phyloP scores from a whole-genome alignment of 2,329 filamentous ascomycete genomes.

The Cercospora nicotianae region DNA sequence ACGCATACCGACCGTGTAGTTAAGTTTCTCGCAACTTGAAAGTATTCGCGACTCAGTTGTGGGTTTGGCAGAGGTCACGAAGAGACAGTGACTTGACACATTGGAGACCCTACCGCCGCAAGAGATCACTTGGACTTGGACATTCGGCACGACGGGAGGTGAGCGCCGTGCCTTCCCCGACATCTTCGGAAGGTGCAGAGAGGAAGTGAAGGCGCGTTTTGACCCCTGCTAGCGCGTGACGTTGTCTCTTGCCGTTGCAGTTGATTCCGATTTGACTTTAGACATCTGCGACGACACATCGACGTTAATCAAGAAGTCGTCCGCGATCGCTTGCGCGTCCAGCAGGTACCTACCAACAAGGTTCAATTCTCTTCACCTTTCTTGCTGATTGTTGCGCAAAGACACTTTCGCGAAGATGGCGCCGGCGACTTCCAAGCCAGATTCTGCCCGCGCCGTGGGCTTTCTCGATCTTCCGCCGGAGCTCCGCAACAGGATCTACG shows the following conservation, averaged over 20 bases:
- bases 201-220: neutral
- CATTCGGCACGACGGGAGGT: too few relatives aligned
- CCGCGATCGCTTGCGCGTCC: neutral
- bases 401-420: neutral
- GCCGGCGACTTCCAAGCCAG: neutral
- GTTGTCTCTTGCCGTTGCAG: neutral
- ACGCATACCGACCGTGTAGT: too few relatives aligned
- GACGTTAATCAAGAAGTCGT: neutral
- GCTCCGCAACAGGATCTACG: conserved; percentile 1
- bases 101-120: too few relatives aligned
- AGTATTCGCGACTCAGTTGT: too few relatives aligned
- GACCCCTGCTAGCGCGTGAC: neutral
- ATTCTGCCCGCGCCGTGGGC: neutral
- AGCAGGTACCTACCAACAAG: too few relatives aligned
- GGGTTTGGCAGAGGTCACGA: too few relatives aligned
- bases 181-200: neutral
- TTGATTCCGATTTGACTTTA: neutral
- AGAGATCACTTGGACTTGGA: too few relatives aligned
- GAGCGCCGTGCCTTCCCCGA: neutral
- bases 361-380: too few relatives aligned
- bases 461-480: conserved; percentile 8
- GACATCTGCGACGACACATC: neutral
- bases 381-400: neutral
- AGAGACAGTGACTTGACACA: too few relatives aligned
- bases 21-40: too few relatives aligned